Base-by-base conservation (phyloP, 306 rosid genomes). In the Quercus suber region DNA sequence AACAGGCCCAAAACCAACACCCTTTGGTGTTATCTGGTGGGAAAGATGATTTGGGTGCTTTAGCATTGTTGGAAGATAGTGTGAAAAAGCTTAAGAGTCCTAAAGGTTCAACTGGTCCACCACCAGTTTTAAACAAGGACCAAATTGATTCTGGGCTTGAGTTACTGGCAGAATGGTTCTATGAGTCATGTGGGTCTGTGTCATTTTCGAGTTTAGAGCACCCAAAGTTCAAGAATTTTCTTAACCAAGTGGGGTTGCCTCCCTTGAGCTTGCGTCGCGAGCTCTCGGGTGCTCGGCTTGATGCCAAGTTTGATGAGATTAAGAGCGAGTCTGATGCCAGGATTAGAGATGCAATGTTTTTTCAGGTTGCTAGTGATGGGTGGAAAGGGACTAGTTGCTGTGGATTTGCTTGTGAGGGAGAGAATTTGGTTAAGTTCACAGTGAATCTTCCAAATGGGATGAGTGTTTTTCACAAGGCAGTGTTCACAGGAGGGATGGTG, bases 31-130 rank as follows among this genome's bases (percentile, higher is more conserved):
- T 94, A 25, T 94, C 98, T 2, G 98, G 98, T 69, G 98, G 98
- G 73, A 89, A 87, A 73, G 93, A 91, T 13, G 98, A 94, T 79
- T 84, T 92, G 87, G 86, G 87, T 73, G 94, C 98, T 6, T 56
- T 94, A 80, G 97, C 97, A 76, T 91, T 89, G 97, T 86, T 94
- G 80, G 97, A 94, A 78, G 93, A 86, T 69, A 92, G 97, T 77
- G 97, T 94, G 77, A 94, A 94, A 88, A 90, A 85, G 81, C 88
- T 94, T 9, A 92, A 91, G 82, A 92, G 92, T 75, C 97, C 97
- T 0, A 88, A 86, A 55, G 82, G 91, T 19, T 84, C 90, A 2
- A 85, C 88, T 74, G 78, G 91, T 76, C 91, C 53, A 49, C 91
- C 53, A 49, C 53, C 90, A 51, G 76, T 76, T n/a, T 78, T 94